A percentile compares a stretch with the other conserved stretches of the same genome.
phyloP scores from a whole-genome alignment of 495 filamentous ascomycete genomes.

The Rhypophila decipiens region DNA sequence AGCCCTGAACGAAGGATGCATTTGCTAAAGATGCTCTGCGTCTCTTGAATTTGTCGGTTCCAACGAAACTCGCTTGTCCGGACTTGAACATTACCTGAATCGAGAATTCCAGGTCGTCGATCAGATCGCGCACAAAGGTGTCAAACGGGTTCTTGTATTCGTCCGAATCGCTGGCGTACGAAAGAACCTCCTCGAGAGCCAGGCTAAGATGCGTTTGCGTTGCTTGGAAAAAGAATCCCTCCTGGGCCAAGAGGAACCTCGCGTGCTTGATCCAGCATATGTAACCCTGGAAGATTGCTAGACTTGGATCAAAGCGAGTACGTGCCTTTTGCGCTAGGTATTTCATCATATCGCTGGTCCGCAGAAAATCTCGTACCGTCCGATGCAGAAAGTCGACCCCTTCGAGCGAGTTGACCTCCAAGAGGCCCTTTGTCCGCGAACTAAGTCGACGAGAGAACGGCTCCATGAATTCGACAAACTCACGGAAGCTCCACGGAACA shows the following conservation, averaged over 20 bases:
- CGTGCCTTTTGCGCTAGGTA: constrained; percentile 2
- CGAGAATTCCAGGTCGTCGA: not conserved
- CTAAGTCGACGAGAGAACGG: constrained; percentile 6
- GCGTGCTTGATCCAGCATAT: not conserved
- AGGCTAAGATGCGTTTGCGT: not conserved
- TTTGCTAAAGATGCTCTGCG: not conserved
- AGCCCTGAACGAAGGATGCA: not conserved
- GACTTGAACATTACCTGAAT: not conserved
- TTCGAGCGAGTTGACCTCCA: constrained; percentile 1
- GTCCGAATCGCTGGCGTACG: not conserved
- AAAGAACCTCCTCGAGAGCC: not conserved
- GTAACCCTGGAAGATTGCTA: not conserved
- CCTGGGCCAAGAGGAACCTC: not conserved
- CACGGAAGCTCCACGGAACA: not conserved
- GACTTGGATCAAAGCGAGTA: not conserved
- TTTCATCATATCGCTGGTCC: constrained; percentile 1
- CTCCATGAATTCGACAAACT: not conserved
- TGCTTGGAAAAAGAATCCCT: not conserved
- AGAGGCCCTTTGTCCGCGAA: constrained; percentile 8
- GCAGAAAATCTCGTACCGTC: constrained; percentile 15
- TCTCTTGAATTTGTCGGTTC: not conserved
- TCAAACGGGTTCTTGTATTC: not conserved
- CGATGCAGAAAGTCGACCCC: constrained; percentile 15
- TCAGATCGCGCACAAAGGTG: not conserved
- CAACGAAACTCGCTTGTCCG: not conserved